Evolutionary conservation across 345 rosid species (phyloP), one percentile per base, ranked within the genome.

Genomic region (Brassica juncea): DNA sequence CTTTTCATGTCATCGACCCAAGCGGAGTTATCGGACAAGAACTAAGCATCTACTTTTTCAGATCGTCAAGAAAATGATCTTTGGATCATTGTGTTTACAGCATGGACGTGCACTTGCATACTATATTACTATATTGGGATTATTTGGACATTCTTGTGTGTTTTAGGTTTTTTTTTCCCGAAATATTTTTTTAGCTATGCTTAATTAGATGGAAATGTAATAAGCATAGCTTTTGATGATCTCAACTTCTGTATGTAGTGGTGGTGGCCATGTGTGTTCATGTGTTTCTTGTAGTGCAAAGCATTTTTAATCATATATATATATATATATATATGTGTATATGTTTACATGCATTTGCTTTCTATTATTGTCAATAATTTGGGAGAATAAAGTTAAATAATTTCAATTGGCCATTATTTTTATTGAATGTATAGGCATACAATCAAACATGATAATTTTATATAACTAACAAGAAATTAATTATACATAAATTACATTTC

Each of bases 1-100:
- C 97, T 57, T 92, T 88, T 77, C 94, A 87, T 72, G 78, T 91
- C 80, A 84, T 91, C 8, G 94, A 89, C 34, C 97, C 92, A 0
- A 87, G 86, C 14, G 90, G 92, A 23, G 74, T 82, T 60, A 84
- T 87, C 4, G 92, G 92, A 49, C 94, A 92, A 82, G 94, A 92
- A 77, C 84, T 92, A 27, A 90, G 97, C 68, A 82, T 92, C 66
- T 89, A 86, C 88, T 82, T 91, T 77, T 75, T 78, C 42, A 85
- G 92, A 28, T 89, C 86, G 4, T 37, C 73, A 30, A 3, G 32
- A 57, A 66, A 14, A 8, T 69, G 68, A 42, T 37, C 15, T 63
- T 63, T 62, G 35, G 62, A 76, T 44, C 62, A 14, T 67, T 58
- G 49, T 49, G 19, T 37, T 63, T 72, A 44, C 65, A 49, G 59